Base-by-base conservation (phyloP, 1,139 yeast species). In the Zygosaccharomyces sapae region DNA sequence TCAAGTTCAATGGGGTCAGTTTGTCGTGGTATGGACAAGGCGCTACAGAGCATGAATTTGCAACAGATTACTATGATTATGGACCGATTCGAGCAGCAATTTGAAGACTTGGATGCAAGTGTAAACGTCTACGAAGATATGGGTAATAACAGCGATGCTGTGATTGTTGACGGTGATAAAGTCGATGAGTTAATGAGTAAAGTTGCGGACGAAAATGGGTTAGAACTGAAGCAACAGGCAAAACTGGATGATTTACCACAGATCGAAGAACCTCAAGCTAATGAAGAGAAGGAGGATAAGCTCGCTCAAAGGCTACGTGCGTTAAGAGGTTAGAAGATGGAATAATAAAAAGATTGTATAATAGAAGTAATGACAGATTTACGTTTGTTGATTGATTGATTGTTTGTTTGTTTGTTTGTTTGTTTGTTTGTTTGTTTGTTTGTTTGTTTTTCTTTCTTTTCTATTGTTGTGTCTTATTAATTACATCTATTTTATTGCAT, bases 171-270 rank as follows among this genome's bases (percentile, higher is more conserved):
- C 7, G 96, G 89, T 63, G 98, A 92, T 50, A 95, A 90, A 57
- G 98, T 92, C 27, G 97, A 92, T 66, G 79, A 85, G 51, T 73
- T 92, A 61, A 79, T 92, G 86, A 89, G 77, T 62, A 90, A 87
- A 67, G 92, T 94, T 31, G 98, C 98, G 0, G 99, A 92, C 65
- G 98, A 92, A 66, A 97, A 97, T 1, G 98, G 98, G 2, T 73
- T 92, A 42, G 98, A 94, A 65, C 75, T 92, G 74, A 84, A 84
- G 59, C 97, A 90, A 39, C 57, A 62, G 29, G 67, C 68, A 56
- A 85, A 86, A 35, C 71, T 84, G 64, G 75, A 76, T 61, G 86
- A 78, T 72, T 78, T 61, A 53, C 72, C 69, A 27, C 69, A 62
- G 40, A 70, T 67, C 19, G 51, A 61, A 18, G 38, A 55, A 20